Evolutionary conservation across 1,284 basidiomycete genomes (phyloP), one percentile per base, ranked within the genome.

Genomic region (Agaricales sp.): DNA sequence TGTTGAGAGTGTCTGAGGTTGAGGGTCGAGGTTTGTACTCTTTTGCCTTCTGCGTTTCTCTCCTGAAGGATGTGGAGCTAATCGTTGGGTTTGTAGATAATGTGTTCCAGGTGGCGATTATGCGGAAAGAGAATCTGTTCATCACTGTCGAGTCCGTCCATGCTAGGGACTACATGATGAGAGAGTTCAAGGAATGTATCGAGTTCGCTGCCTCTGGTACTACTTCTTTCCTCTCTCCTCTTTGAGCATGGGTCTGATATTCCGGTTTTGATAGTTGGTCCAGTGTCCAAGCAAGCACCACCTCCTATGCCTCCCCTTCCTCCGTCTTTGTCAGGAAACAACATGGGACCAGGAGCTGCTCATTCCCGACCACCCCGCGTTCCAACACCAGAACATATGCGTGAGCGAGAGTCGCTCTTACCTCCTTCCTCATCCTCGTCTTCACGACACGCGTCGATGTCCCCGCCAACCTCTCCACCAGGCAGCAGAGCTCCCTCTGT

Each of bases 111-210:
- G 74, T 99, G 16, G 78, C 79, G 24, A 82, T 99, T 53, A 84
- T 99, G 82, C 75, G 82, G 55, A 96, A 94, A 67, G 96, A 98
- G 65, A 82, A 75, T 6, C 66, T 99, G 51, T 70, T 74, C 30
- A 61, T 98, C 19, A 76, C 84, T 54, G 69, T 78, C 14, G 75
- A 82, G 50, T 86, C 86, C 2, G 67, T 67, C 25, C 69, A 78
- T 35, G 69, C 74, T 20, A 78, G 90, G 53, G 79, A 91, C 56
- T 69, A 71, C 50, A 73, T 93, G 59, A 64, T 90, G 39, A 63
- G 70, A n/a, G 87, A 90, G 58, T 80, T 98, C 62, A 73, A 71
- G 43, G 90, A 92, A 25, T 94, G 91, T 59, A 87, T 90, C 53
- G 82, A 87, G 21, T 90, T 92, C 63, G 88, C 90, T 24, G 68